Evolutionary conservation across 768 basidiomycete genomes (phyloP), one percentile per base, ranked within the genome.

Genomic region (Fistulinella prunicolor): DNA sequence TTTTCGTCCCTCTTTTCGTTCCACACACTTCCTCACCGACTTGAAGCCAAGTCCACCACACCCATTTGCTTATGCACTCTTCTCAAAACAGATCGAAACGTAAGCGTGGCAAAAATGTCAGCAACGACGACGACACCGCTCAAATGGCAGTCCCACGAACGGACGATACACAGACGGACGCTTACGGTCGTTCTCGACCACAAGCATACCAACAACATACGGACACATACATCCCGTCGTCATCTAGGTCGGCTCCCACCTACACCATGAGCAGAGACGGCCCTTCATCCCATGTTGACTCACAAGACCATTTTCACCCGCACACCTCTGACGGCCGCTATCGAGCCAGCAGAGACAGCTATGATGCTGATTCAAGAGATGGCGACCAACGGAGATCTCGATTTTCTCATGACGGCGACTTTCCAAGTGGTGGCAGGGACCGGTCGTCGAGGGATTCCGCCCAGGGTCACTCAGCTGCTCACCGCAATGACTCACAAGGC

Each of bases 121-220:
- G 75, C 52, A 75, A 77, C 57, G 73, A 76, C 55, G 78, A 81
- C 53, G 75, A 77, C 55, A 54, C 53, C 22, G 40, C 69, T 51
- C 75, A 57, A 46, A 72, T 63, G 69, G 24, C 47, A 28, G 73
- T 70, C 65, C 67, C 74, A 60, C 78, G 74, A 65, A 64, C 58
- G 55, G 80, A 81, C 51, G 80, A 83, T 55, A 60, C 70, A 47
- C 73, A 71, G 67, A 63, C 75, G 58, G 78, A 82, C 51, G 64
- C 73, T 48, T 82, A 80, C 65, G 64, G 80, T 55, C 77, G 76
- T 63, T 63, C 79, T 57, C 77, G 76, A 59, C 73, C 73, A 55
- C 68, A 60, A 46, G 57, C 63, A 49, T 60, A 67, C 50, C 69
- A 68, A 56, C 65, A 66, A 44, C 72, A 67, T 41, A 61, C 75